These are phyloP conservation scores for Neurospora terricola DNA, from an alignment of 495 filamentous ascomycete genomes.

Conservation along the genomic window DNA sequence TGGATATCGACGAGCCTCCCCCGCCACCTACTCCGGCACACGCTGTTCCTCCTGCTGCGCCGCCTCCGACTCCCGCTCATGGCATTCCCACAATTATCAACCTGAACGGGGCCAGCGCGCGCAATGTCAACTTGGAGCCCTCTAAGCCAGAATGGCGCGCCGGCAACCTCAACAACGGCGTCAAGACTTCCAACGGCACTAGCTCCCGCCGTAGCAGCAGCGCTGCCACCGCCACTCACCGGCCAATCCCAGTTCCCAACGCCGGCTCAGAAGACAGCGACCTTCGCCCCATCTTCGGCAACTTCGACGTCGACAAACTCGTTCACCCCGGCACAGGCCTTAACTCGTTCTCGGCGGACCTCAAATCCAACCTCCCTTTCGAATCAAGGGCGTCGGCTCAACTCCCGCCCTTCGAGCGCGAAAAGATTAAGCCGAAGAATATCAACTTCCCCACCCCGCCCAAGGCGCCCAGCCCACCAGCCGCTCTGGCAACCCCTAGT, in stretches of 20 bases:
- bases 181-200: neutral
- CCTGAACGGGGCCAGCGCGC: slow-evolving; percentile 13
- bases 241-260: slow-evolving; percentile 10
- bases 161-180: slow-evolving; percentile 26
- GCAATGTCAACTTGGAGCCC: slow-evolving; percentile 37
- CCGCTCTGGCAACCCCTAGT: slow-evolving; percentile 20
- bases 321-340: slow-evolving; percentile 42
- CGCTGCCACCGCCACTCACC: slow-evolving; percentile 6
- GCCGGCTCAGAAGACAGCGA: slow-evolving; percentile 35
- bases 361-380: slow-evolving; percentile 63
- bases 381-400: slow-evolving; percentile 48
- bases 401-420: slow-evolving; percentile 24
- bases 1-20: slow-evolving; percentile 46
- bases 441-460: slow-evolving; percentile 56
- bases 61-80: slow-evolving; percentile 9
- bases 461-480: slow-evolving; percentile 37
- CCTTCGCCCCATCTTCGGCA: slow-evolving; percentile 45
- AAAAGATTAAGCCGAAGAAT: slow-evolving; percentile 14
- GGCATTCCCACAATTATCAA: slow-evolving; percentile 1
- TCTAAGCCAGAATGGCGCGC: slow-evolving; percentile 40
- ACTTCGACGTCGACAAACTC: slow-evolving; percentile 58
- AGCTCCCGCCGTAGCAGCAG: neutral
- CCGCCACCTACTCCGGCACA: slow-evolving; percentile 1
- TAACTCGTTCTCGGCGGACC: slow-evolving; percentile 48
- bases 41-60: slow-evolving; percentile 1